Evolutionary conservation across 1,284 basidiomycete genomes (phyloP).

Genomic region (Afroboletus lepidellus): DNA sequence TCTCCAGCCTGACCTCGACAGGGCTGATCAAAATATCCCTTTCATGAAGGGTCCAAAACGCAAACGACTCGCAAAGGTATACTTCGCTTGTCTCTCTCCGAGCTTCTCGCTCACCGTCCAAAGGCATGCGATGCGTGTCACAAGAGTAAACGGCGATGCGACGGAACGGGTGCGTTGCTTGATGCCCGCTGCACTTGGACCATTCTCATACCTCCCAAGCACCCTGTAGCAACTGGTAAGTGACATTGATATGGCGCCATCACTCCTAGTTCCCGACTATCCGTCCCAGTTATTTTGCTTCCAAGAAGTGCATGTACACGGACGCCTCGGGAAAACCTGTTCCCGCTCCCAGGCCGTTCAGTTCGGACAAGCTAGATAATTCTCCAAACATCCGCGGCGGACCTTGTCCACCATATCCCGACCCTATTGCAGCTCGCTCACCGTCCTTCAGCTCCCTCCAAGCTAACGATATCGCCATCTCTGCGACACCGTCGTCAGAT

Average conservation of each 20-base stretch:
- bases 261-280: slow-evolving; percentile 6
- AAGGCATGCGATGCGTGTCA: slow-evolving; percentile 83
- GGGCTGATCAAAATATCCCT: slow-evolving; percentile 29
- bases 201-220: slow-evolving; percentile 40
- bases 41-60: slow-evolving; percentile 61
- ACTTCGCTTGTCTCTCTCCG: slow-evolving; percentile 8
- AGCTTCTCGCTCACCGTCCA: slow-evolving; percentile 1
- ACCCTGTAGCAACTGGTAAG: slow-evolving; percentile 79
- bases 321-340: slow-evolving; percentile 75
- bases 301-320: slow-evolving; percentile 77
- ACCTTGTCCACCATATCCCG: slow-evolving; percentile 16
- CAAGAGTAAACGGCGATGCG: slow-evolving; percentile 78
- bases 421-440: slow-evolving; percentile 13
- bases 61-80: slow-evolving; percentile 70
- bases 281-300: slow-evolving; percentile 65
- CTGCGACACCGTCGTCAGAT: slow-evolving; percentile 23
- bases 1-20: slow-evolving; percentile 22
- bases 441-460: slow-evolving; percentile 17
- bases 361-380: slow-evolving; percentile 24
- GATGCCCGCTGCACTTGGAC: slow-evolving; percentile 11
- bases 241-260: slow-evolving; percentile 6
- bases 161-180: slow-evolving; percentile 64
- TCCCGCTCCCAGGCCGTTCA: slow-evolving; percentile 56
- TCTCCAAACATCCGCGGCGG: slow-evolving; percentile 21
- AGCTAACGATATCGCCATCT: slow-evolving; percentile 16